Conservation (phyloP, 305 asterid species). For the Rubia tinctorum region DNA sequence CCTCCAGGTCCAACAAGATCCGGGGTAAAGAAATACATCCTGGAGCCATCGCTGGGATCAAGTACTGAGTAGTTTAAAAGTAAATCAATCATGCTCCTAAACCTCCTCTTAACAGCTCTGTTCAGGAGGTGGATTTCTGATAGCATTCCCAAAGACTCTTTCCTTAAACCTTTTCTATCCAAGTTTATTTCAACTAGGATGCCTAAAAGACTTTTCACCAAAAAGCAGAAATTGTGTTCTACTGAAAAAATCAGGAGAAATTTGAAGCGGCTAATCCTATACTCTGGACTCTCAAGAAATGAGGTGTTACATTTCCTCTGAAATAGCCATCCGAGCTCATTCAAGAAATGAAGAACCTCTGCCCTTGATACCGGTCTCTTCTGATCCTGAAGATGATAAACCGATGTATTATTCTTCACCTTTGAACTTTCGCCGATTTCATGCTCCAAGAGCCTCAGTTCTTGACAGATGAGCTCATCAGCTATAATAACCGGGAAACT, state of each 20-base stretch:
- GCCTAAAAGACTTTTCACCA: constrained; percentile 58
- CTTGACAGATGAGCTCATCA: constrained; percentile 62
- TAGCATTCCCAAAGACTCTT: constrained; percentile 60
- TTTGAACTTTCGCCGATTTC: constrained; percentile 39
- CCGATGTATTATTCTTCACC: constrained; percentile 16
- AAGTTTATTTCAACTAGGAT: constrained; percentile 57
- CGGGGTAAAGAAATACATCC: constrained; percentile 51
- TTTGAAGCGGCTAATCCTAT: constrained; percentile 52
- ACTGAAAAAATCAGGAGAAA: constrained; percentile 68
- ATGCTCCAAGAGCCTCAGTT: constrained; percentile 62
- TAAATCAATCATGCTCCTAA: constrained; percentile 54
- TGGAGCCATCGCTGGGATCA: constrained; percentile 33
- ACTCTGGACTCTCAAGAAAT: constrained; percentile 46
- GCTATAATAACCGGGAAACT: constrained; percentile 81
- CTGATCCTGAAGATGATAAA: constrained; percentile 26
- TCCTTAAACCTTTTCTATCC: constrained; percentile 42
- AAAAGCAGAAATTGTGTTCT: constrained; percentile 62
- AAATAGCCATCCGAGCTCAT: constrained; percentile 89
- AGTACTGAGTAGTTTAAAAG: constrained; percentile 49
- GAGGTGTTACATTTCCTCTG: constrained; percentile 56
- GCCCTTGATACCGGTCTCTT: constrained; percentile 41
- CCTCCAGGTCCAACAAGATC: constrained; percentile 85
- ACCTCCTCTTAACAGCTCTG: constrained; percentile 71
- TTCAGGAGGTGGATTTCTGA: constrained; percentile 71
- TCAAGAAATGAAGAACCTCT: constrained; percentile 53